phyloP scores from a whole-genome alignment of 495 filamentous ascomycete genomes.

The Lepraria neglecta region DNA sequence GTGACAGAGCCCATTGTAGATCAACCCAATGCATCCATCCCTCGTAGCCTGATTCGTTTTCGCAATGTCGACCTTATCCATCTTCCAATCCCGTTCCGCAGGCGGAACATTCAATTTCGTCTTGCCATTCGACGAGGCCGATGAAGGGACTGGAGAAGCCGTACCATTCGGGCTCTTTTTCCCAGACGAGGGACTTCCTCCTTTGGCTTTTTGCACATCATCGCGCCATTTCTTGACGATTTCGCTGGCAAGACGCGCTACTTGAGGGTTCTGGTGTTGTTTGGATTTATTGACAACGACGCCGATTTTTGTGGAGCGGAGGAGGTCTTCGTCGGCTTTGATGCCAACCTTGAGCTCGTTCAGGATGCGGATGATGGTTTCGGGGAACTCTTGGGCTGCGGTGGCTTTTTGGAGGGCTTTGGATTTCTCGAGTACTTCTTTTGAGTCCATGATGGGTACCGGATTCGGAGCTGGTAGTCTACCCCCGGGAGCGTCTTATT shows the following conservation, averaged over 20 bases:
- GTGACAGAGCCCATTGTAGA: conserved; percentile 66
- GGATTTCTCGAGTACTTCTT: conserved; percentile 66
- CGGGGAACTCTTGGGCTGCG: conserved; percentile 56
- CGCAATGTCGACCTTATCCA: conserved; percentile 65
- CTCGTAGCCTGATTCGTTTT: conserved; percentile 65
- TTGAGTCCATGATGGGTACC: conserved; percentile 62
- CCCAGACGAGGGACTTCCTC: conserved; percentile 41
- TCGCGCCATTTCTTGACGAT: conserved; percentile 85
- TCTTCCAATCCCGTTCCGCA: conserved; percentile 70
- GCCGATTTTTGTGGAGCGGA: conserved; percentile 80
- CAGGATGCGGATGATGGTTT: conserved; percentile 60
- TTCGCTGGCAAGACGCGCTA: conserved; percentile 65
- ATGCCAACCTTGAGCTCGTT: conserved; percentile 71
- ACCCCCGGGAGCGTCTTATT: background rate
- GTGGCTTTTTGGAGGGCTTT: conserved; percentile 71
- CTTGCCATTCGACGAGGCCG: conserved; percentile 24
- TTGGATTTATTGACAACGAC: conserved; percentile 81
- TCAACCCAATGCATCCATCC: conserved; percentile 77
- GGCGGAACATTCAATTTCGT: conserved; percentile 64
- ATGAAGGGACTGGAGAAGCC: conserved; percentile 29
- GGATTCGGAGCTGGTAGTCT: background rate
- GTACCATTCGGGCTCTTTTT: conserved; percentile 41
- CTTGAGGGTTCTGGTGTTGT: conserved; percentile 64
- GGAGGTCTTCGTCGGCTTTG: conserved; percentile 77
- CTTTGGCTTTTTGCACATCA: conserved; percentile 67